Evolutionary conservation across 192 early-diverging fungal species (phyloP).

Genomic region (Rhizoclosmatium globosum): DNA sequence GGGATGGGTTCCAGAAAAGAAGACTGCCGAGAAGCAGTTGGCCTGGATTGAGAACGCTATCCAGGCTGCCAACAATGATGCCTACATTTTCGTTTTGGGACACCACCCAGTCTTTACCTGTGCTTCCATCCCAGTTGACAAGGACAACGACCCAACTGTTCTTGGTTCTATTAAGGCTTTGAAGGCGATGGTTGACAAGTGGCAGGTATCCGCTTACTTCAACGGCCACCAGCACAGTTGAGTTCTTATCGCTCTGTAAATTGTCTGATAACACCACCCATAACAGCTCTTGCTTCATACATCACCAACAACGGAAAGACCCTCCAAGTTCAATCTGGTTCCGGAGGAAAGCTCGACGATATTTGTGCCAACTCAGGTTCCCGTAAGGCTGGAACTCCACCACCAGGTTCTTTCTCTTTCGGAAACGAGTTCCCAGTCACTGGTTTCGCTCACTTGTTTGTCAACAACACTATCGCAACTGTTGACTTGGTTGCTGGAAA

Average conservation of each 20-base stretch:
- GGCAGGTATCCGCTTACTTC: conserved; percentile 19
- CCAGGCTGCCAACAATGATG: conserved; percentile 15
- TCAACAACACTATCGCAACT: not conserved
- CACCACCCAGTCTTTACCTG: conserved; percentile 34
- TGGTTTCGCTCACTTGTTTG: conserved; percentile 29
- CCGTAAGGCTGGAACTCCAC: not conserved
- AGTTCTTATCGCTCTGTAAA: not conserved
- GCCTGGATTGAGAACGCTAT: conserved; percentile 27
- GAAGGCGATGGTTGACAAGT: conserved; percentile 10
- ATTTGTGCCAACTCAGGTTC: not conserved
- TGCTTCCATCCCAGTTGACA: not conserved
- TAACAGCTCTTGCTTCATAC: conserved; percentile 4
- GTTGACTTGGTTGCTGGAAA: conserved; percentile 19
- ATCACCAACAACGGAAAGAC: conserved; percentile 17
- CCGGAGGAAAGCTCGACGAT: conserved; percentile 33
- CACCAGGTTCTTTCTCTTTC: not conserved
- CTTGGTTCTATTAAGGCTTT: not conserved
- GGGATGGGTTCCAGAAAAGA: conserved; percentile 23
- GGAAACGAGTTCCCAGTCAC: conserved; percentile 13
- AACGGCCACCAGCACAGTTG: conserved; percentile 31
- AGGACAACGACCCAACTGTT: not conserved
- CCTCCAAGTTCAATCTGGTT: conserved; percentile 28
- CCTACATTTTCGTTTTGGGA: conserved; percentile 27
- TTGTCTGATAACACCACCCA: too few species aligned
- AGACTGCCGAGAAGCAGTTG: conserved; percentile 36